These are phyloP conservation scores for Aspergillus unguis DNA, from an alignment of 2,329 filamentous ascomycete genomes.

Conservation along the genomic window DNA sequence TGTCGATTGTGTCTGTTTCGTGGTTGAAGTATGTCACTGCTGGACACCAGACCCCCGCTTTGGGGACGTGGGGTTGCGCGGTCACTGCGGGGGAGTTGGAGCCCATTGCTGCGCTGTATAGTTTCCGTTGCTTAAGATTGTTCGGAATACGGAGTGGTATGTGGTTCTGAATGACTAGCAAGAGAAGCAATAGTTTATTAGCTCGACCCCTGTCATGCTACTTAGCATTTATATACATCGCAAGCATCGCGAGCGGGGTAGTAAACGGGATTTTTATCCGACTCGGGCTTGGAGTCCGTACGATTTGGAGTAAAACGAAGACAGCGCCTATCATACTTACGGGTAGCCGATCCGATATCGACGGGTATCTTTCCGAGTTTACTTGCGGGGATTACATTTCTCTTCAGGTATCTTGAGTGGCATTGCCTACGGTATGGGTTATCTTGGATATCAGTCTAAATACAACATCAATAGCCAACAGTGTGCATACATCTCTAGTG, in stretches of 20 bases:
- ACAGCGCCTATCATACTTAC: slow-evolving; percentile 1
- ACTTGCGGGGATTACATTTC: neutral
- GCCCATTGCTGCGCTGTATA: slow-evolving; percentile 10
- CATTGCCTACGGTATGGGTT: no score
- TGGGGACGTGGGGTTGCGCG: slow-evolving; percentile 20
- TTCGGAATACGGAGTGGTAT: neutral
- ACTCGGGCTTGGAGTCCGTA: slow-evolving; percentile 10
- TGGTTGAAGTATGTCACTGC: slow-evolving; percentile 56
- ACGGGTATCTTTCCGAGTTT: neutral
- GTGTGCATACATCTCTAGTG: slow-evolving; percentile 15
- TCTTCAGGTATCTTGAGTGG: no score
- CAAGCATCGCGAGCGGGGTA: slow-evolving; percentile 1
- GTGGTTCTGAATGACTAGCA: neutral
- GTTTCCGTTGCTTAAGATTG: neutral
- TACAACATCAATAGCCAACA: no score
- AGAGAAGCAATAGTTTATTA: no score
- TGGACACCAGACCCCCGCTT: slow-evolving; percentile 50
- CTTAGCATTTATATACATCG: no score
- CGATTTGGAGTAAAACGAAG: slow-evolving; percentile 1
- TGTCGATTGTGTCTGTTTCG: slow-evolving; percentile 48
- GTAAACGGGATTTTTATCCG: slow-evolving; percentile 14
- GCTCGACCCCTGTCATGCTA: no score
- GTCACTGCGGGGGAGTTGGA: slow-evolving; percentile 11
- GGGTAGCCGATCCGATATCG: slow-evolving; percentile 5
- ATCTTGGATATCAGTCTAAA: no score